These are phyloP conservation scores for Gremmenia infestans DNA, from an alignment of 2,329 filamentous ascomycete genomes.

Conservation along the genomic window DNA sequence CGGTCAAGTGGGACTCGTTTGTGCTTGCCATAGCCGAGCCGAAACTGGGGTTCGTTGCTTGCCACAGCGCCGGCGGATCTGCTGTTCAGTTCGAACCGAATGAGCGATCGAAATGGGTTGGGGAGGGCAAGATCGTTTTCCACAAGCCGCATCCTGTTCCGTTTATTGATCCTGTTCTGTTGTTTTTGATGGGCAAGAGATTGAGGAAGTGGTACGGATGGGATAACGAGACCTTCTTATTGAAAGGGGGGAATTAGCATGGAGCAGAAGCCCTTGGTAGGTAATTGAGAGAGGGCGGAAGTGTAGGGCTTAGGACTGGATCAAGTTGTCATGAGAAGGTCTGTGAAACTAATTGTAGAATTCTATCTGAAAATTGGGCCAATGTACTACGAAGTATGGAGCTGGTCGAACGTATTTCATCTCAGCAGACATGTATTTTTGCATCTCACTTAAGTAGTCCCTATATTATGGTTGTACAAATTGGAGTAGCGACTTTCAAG, in stretches of 20 bases:
- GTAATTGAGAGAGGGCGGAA: no score
- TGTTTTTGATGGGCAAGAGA: background rate
- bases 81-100: background rate
- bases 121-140: background rate
- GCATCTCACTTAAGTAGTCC: no score
- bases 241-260: background rate
- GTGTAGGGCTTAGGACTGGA: no score
- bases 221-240: constrained; percentile 1
- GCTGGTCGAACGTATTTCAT: no score
- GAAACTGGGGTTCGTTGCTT: background rate
- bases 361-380: no score
- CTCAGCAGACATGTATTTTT: no score
- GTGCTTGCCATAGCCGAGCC: background rate
- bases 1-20: background rate
- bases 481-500: no score
- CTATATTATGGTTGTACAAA: no score
- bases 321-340: no score
- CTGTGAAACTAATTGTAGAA: no score
- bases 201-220: constrained; percentile 1
- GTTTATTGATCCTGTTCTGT: background rate
- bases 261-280: no score
- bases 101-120: background rate
- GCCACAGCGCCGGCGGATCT: background rate
- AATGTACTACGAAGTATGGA: no score
- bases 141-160: background rate